These are phyloP conservation scores for Aspergillus asperescens DNA, from an alignment of 495 filamentous ascomycete species.

Conservation along the genomic window DNA sequence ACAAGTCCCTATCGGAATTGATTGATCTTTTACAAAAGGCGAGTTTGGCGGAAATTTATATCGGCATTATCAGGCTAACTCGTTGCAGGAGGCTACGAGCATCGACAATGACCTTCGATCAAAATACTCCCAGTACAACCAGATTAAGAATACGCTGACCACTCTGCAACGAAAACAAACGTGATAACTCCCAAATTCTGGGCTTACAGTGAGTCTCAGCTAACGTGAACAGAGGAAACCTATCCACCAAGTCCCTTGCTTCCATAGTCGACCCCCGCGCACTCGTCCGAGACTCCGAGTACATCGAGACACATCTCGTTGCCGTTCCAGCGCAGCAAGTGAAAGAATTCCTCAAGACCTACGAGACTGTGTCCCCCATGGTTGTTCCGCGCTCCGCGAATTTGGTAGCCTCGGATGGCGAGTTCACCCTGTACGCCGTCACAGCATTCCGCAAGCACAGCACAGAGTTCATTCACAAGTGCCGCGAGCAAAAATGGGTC, in stretches of 20 bases:
- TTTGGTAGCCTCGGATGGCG: slow-evolving; percentile 72
- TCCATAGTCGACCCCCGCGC: slow-evolving; percentile 72
- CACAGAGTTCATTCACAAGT: slow-evolving; percentile 80
- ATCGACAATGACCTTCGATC: slow-evolving; percentile 92
- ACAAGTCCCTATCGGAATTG: slow-evolving; percentile 79
- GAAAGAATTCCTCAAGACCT: slow-evolving; percentile 83
- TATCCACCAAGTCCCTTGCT: slow-evolving; percentile 88
- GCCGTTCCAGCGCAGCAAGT: slow-evolving; percentile 71
- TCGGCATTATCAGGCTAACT: slow-evolving; percentile 1
- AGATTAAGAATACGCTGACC: slow-evolving; percentile 74
- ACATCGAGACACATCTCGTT: slow-evolving; percentile 90
- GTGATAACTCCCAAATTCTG: slow-evolving; percentile 37
- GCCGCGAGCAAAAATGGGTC: slow-evolving; percentile 85
- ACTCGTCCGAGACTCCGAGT: slow-evolving; percentile 86
- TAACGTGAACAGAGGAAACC: slow-evolving; percentile 66
- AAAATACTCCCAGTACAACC: slow-evolving; percentile 90
- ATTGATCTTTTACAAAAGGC: slow-evolving; percentile 85
- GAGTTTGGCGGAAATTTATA: slow-evolving; percentile 1
- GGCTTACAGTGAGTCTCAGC: not conserved
- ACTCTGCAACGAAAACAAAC: slow-evolving; percentile 81
- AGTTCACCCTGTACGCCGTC: slow-evolving; percentile 83
- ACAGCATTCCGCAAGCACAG: slow-evolving; percentile 89
- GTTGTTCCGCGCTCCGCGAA: slow-evolving; percentile 85
- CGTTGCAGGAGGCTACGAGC: slow-evolving; percentile 65
- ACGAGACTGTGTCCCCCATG: slow-evolving; percentile 79